Percentiles rank a stretch among this genome's conserved stretches.
Conservation (phyloP, 2,329 filamentous ascomycete species). For the Pezicula radicicola region DNA sequence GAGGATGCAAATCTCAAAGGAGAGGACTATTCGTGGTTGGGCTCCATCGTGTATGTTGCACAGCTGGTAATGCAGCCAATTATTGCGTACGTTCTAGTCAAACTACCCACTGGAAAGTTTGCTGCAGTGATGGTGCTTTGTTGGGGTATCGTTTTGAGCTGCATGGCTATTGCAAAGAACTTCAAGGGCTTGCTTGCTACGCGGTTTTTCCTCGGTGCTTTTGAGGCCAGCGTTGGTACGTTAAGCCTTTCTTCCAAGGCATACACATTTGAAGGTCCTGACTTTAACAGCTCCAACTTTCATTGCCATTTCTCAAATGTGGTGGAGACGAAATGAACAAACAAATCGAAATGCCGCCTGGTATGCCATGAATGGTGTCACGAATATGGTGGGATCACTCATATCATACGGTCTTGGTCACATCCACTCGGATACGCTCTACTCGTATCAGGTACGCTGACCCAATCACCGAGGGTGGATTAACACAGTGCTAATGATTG, state of each 20-base stretch:
- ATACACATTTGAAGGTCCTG: background rate
- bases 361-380: conserved; percentile 57
- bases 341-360: conserved; percentile 53
- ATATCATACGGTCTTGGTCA: conserved; percentile 47
- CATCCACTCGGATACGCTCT: conserved; percentile 43
- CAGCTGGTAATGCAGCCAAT: conserved; percentile 56
- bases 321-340: conserved; percentile 58
- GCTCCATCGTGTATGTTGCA: conserved; percentile 58
- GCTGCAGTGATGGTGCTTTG: conserved; percentile 46
- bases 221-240: conserved; percentile 23
- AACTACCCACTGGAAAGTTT: conserved; percentile 52
- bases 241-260: background rate
- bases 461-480: background rate
- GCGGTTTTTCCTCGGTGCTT: conserved; percentile 38
- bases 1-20: conserved; percentile 44
- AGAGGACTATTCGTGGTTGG: conserved; percentile 54
- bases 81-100: conserved; percentile 49
- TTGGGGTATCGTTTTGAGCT: conserved; percentile 47
- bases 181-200: conserved; percentile 33
- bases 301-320: conserved; percentile 57
- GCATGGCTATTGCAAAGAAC: conserved; percentile 26
- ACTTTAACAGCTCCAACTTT: conserved; percentile 43
- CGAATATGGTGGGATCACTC: conserved; percentile 31
- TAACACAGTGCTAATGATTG: background rate
- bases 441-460: conserved; percentile 26